Conservation (phyloP, 83 land plant genomes). For the Isoetes engelmannii region DNA sequence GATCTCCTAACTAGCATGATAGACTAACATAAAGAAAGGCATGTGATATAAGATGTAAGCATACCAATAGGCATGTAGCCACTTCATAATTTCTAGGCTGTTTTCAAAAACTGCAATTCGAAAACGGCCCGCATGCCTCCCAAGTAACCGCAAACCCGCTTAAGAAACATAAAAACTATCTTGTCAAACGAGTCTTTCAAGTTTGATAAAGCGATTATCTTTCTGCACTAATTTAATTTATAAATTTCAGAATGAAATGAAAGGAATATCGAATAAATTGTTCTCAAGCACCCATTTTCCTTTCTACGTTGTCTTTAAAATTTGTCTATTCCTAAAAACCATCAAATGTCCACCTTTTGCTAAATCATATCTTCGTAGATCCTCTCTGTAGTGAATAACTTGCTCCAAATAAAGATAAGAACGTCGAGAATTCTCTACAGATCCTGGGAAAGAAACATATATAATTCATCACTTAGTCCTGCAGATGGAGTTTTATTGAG, state of each 20-base stretch:
- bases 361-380: conserved; percentile 37
- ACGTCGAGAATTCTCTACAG: conserved; percentile 38
- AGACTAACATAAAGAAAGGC: too few species aligned
- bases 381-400: conserved; percentile 41
- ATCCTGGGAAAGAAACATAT: conserved; percentile 18
- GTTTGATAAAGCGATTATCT: too few species aligned
- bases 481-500: too few species aligned
- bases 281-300: too few species aligned
- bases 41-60: neutral
- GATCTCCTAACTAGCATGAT: too few species aligned
- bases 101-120: conserved; percentile 35
- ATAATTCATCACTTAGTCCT: neutral
- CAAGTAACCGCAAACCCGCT: conserved; percentile 38
- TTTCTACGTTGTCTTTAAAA: too few species aligned
- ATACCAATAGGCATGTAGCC: conserved; percentile 47
- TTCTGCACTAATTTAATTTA: too few species aligned
- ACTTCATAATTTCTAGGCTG: conserved; percentile 23
- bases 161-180: neutral
- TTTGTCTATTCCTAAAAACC: too few species aligned
- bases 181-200: neutral
- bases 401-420: conserved; percentile 39
- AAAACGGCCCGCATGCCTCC: conserved; percentile 43
- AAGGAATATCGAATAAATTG: too few species aligned
- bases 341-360: conserved; percentile 27
- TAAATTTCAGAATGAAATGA: too few species aligned